phyloP scores from a whole-genome alignment of 2,329 filamentous ascomycete species.

The Colletotrichum agaves region DNA sequence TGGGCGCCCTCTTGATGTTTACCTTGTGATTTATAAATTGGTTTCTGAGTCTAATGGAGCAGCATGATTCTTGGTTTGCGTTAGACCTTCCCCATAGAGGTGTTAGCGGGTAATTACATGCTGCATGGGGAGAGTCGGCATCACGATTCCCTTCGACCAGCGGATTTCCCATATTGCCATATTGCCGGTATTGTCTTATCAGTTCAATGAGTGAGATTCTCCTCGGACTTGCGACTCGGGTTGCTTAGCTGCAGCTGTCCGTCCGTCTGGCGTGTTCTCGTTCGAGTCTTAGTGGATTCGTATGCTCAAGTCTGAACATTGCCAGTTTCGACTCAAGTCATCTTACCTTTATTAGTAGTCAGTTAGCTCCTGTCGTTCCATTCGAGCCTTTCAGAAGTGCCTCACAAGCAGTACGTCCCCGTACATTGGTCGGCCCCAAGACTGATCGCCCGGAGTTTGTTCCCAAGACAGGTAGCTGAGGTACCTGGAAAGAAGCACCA shows the following conservation, averaged over 20 bases:
- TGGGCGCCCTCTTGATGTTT: not conserved
- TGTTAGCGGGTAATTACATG: not conserved
- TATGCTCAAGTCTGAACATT: not conserved
- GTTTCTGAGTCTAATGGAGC: not conserved
- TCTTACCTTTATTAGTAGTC: not conserved
- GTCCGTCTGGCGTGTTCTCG: not conserved
- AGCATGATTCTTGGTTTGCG: not conserved
- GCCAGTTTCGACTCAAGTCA: not conserved
- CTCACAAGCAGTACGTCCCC: not conserved
- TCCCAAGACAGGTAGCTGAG: not conserved
- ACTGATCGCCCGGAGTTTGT: slow-evolving; percentile 20
- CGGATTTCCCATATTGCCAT: not conserved
- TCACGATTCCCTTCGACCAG: not conserved
- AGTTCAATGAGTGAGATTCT: not conserved
- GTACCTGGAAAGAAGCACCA: slow-evolving; percentile 16
- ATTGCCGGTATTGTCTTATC: not conserved
- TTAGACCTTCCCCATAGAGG: not conserved
- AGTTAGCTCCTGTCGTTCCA: not conserved
- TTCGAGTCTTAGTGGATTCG: not conserved
- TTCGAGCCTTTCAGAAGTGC: not conserved
- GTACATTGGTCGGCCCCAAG: not conserved
- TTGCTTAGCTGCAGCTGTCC: slow-evolving; percentile 12
- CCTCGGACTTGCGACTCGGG: not conserved
- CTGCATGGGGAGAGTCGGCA: not conserved
- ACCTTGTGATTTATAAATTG: not conserved